Conservation (phyloP, 345 rosid species). For the Moricandia arvensis region DNA sequence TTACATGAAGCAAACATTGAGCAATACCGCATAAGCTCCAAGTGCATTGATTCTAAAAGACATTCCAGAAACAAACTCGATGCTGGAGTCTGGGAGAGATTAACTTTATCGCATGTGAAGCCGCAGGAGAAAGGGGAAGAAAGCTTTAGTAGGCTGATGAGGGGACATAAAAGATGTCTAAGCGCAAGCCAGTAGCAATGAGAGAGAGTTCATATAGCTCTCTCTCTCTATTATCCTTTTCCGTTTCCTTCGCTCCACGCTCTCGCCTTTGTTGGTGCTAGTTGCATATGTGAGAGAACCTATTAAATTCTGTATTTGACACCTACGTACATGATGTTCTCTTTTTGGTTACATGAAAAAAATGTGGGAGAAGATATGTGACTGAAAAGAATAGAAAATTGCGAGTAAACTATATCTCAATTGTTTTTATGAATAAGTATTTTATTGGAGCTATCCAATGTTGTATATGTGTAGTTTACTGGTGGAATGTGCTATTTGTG, state of each 20-base stretch:
- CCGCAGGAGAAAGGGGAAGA: slow-evolving; percentile 44
- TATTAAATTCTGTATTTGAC: neutral
- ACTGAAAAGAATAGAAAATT: too few species aligned
- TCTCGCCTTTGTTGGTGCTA: neutral
- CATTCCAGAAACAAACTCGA: slow-evolving; percentile 43
- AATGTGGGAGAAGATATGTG: too few species aligned
- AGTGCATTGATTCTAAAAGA: slow-evolving; percentile 19
- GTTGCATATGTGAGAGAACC: slow-evolving; percentile 1
- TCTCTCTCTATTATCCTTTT: too few species aligned
- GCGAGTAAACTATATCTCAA: neutral
- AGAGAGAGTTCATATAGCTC: slow-evolving; percentile 1
- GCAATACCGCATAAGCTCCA: slow-evolving; percentile 20
- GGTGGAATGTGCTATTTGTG: slow-evolving; percentile 68
- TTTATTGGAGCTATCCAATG: slow-evolving; percentile 49
- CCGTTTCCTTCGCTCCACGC: neutral
- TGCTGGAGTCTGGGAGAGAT: slow-evolving; percentile 31
- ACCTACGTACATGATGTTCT: neutral
- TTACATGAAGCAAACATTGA: slow-evolving; percentile 16
- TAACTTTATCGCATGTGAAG: slow-evolving; percentile 40
- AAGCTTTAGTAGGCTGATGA: neutral
- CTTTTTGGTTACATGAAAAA: neutral
- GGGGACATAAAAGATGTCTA: slow-evolving; percentile 30
- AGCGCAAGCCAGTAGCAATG: slow-evolving; percentile 22
- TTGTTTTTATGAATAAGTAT: slow-evolving; percentile 55
- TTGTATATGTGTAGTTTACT: slow-evolving; percentile 88